Evolutionary conservation across 2,329 filamentous ascomycete species (phyloP), one percentile per base, ranked within the genome.

Genomic region (Penicillium sp.): DNA sequence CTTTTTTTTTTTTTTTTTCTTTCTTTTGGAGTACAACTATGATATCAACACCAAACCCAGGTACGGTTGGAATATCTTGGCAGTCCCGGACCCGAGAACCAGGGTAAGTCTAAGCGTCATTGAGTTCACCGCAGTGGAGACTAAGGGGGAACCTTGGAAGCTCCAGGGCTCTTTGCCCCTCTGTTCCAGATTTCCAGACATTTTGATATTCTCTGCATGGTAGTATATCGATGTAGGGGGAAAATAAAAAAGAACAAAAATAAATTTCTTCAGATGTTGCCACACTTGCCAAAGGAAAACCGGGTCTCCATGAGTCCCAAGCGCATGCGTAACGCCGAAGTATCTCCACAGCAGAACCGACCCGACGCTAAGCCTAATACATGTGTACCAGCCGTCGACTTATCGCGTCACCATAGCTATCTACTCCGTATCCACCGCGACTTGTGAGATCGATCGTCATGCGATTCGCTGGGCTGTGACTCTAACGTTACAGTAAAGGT

Each of bases 21-120:
- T n/a, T n/a, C n/a, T n/a, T n/a, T n/a, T n/a, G n/a, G n/a, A 35
- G 35, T 39, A 20, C 31, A 18, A 44, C 34, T 20, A 18, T 22
- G 39, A 24, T 24, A 8, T 44, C 24, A 18, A 29, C 16, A 26
- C 38, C 16, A 14, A 11, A 43, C 9, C n/a, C 40, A 26, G 40
- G 16, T 14, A 42, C 39, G 22, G 22, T 14, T 46, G 9, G 29
- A 46, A 39, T 46, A 54, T 42, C 59, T 62, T 60, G 59, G 61
- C 59, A 53, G 45, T 22, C 29, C 29, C 34, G 18, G 55, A 53
- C 55, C 61, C 54, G 54, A 39, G 50, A 40, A 61, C 59, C 57
- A 40, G 59, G 60, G 53, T 42, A 43, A 62, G 45, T 62, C 50
- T 63, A 59, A 59, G 50, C 56, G 63, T 64, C 63, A 65, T 65